Evolutionary conservation across 2,329 filamentous ascomycete genomes (phyloP).

Genomic region (Hirsutella thompsonii): DNA sequence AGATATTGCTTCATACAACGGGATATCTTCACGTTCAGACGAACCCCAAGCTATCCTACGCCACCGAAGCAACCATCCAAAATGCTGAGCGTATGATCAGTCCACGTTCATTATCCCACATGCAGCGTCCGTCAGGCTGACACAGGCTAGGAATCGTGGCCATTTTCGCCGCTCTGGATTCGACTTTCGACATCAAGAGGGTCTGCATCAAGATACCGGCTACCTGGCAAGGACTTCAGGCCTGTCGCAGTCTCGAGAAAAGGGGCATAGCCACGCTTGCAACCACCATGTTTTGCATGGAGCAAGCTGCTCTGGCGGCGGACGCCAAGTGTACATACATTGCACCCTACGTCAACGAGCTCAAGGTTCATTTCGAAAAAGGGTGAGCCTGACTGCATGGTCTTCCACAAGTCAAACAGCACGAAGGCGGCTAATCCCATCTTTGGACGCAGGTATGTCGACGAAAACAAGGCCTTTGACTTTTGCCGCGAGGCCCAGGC

Average conservation of each 20-base stretch:
- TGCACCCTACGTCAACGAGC: conserved; percentile 53
- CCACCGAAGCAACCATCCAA: conserved; percentile 30
- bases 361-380: conserved; percentile 46
- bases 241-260: conserved; percentile 39
- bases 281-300: conserved; percentile 49
- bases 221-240: conserved; percentile 51
- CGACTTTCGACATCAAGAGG: conserved; percentile 29
- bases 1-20: conserved; percentile 33
- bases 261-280: conserved; percentile 45
- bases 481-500: conserved; percentile 37
- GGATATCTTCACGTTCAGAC: conserved; percentile 46
- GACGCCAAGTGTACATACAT: conserved; percentile 48
- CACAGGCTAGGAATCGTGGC: neutral
- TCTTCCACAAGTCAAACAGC: neutral
- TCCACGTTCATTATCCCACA: neutral
- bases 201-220: conserved; percentile 51
- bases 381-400: conserved; percentile 17
- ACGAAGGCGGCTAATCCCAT: neutral
- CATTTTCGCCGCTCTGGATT: conserved; percentile 30
- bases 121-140: neutral
- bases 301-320: conserved; percentile 45
- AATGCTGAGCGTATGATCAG: conserved; percentile 38
- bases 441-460: conserved; percentile 25
- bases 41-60: conserved; percentile 42
- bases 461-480: conserved; percentile 33